These are phyloP conservation scores for Periconia digitata DNA, from an alignment of 2,329 filamentous ascomycete genomes.

Conservation along the genomic window DNA sequence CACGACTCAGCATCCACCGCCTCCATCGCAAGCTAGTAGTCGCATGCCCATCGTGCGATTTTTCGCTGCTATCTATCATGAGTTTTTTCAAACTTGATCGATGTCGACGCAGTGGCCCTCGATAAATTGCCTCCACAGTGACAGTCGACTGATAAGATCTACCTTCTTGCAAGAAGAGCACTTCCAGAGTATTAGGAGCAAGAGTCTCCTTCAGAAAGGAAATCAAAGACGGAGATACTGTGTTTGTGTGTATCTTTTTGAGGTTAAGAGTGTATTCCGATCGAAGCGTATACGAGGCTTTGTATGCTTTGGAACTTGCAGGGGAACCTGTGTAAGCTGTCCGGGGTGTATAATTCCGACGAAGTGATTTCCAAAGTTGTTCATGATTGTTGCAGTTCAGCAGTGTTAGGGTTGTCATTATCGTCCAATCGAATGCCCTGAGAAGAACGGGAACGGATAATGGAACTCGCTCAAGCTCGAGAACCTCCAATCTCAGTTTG, in stretches of 20 bases:
- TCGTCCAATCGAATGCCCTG: constrained; percentile 73
- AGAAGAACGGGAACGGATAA: constrained; percentile 72
- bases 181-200: constrained; percentile 77
- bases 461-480: constrained; percentile 74
- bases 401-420: constrained; percentile 70
- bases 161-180: constrained; percentile 73
- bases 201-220: constrained; percentile 76
- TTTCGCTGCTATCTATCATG: constrained; percentile 70
- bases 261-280: constrained; percentile 57
- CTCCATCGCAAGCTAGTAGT: constrained; percentile 55
- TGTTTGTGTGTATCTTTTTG: constrained; percentile 75
- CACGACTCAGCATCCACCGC: constrained; percentile 70
- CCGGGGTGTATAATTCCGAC: constrained; percentile 53
- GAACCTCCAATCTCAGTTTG: constrained; percentile 66
- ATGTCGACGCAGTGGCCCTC: constrained; percentile 70
- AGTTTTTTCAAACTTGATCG: constrained; percentile 70
- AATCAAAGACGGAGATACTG: constrained; percentile 68
- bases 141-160: constrained; percentile 59
- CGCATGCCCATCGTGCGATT: constrained; percentile 47
- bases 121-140: constrained; percentile 70
- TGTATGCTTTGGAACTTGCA: constrained; percentile 39
- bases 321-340: constrained; percentile 31
- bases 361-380: constrained; percentile 72
- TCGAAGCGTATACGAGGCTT: constrained; percentile 42
- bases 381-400: constrained; percentile 74